Evolutionary conservation across 495 filamentous ascomycete genomes (phyloP), one percentile per base, ranked within the genome.

Genomic region (Cairneyella variabilis): DNA sequence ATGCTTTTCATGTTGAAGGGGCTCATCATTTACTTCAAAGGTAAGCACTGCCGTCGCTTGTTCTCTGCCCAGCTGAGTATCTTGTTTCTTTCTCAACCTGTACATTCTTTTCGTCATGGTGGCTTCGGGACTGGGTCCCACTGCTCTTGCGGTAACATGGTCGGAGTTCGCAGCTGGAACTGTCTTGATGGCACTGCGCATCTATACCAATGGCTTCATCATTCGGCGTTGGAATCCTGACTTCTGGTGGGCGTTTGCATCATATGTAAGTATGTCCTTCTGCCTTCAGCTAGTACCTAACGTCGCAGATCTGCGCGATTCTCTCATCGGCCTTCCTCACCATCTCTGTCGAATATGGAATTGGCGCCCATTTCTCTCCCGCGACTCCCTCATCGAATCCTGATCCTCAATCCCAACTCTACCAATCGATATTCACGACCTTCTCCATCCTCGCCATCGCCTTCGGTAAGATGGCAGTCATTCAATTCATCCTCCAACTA

Each of bases 401-500:
- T 20, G 25, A 48, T 48, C 37, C 52, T 47, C 42, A 48, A 47
- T 48, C 42, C 44, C 52, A 55, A 18, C 52, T 55, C 43, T 48
- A 49, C 25, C 42, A 55, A 40, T 48, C 40, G 28, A 27, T 55
- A 39, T 55, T 55, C 38, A 55, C 52, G 16, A 55, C 52, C 42
- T 55, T 55, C 27, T 47, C 52, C 42, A 49, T 55, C 17, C 42
- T 49, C 32, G 42, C 52, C 43, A 55, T 55, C 42, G 22, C 43
- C 7, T 48, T 55, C 21, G 52, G 52, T 49, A 55, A 55, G 52
- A 38, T 55, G 43, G 52, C 52, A 40, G 52, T 55, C 14, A 55
- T 55, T 55, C 43, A 47, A 47, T 55, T 55, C 52, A 55, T 55
- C 25, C 52, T 55, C 45, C 52, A 55, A 42, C 32, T 55, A 41